Evolutionary conservation across 2,329 filamentous ascomycete genomes (phyloP).

Genomic region (Alternaria gaisen): DNA sequence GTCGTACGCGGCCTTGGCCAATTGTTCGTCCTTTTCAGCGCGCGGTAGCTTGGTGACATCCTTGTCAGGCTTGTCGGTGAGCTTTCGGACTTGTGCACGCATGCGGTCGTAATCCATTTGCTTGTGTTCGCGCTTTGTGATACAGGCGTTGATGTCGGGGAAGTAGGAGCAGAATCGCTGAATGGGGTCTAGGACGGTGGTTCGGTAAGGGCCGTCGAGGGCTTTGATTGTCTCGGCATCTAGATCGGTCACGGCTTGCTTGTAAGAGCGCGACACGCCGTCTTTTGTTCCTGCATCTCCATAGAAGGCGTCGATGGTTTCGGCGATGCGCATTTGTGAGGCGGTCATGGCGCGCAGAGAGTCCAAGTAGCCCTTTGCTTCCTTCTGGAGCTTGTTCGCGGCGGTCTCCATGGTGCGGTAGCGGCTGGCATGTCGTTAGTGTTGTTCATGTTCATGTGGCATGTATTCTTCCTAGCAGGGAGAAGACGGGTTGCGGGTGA

Average conservation of each 20-base stretch:
- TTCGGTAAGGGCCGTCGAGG: constrained; percentile 92
- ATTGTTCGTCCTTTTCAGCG: constrained; percentile 94
- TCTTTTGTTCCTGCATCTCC: constrained; percentile 94
- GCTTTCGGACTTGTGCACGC: constrained; percentile 94
- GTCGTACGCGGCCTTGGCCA: constrained; percentile 92
- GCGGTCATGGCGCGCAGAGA: constrained; percentile 98
- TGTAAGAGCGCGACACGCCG: constrained; percentile 95
- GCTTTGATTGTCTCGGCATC: constrained; percentile 99
- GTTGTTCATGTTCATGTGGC: neutral
- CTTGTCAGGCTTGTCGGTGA: constrained; percentile 98
- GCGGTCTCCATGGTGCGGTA: constrained; percentile 98
- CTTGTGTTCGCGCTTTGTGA: constrained; percentile 99
- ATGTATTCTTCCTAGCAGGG: neutral
- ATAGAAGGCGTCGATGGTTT: constrained; percentile 99
- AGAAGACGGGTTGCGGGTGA: constrained; percentile 11
- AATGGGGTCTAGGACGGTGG: constrained; percentile 95
- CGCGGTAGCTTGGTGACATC: constrained; percentile 95
- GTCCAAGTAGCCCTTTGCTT: constrained; percentile 97
- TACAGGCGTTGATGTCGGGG: constrained; percentile 98
- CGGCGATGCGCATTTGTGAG: constrained; percentile 98
- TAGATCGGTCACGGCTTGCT: constrained; percentile 96
- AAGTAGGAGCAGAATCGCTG: constrained; percentile 97
- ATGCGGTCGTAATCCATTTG: constrained; percentile 97
- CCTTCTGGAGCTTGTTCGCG: constrained; percentile 90
- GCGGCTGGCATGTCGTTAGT: constrained; percentile 65